Base-by-base conservation (phyloP, 75 land plant species). In the Selaginella moellendorffii region DNA sequence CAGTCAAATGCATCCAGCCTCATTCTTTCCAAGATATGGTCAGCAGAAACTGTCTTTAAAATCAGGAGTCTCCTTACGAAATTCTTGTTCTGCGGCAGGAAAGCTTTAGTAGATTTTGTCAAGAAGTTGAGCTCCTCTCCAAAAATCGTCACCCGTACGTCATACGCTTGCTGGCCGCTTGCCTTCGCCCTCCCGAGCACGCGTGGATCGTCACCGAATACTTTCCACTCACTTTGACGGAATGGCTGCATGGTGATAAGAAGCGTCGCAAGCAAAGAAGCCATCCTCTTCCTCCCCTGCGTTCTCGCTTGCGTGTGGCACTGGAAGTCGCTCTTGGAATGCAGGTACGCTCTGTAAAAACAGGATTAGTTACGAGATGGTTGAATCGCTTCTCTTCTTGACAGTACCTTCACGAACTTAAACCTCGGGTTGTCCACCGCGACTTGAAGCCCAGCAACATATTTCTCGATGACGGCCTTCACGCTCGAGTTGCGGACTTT, bases 391-490 rank as follows among this genome's bases (percentile, higher is more conserved):
- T n/a, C n/a, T n/a, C n/a, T n/a, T n/a, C n/a, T n/a, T 19, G 29
- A 74, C 69, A 76, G 60, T 82, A 82, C 58, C 76, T 82, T 0
- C 84, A 82, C 65, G 71, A 68, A 30, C 78, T 63, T 24, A 72
- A 61, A 54, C 84, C 84, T 0, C 78, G 29, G 36, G 65, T 82
- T 1, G 31, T 82, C 20, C 84, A 82, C 26, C 77, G 84, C n/a
- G 84, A 82, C 30, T 63, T 82, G 62, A 82, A 82, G 71, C 81
- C 81, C 8, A 82, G 81, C 31, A 82, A 82, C 59, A 68, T 82
- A 28, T 79, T 82, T 18, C 24, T 82, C 27, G 84, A 82, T 51
- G 68, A 68, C 26, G 54, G 54, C 24, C 25, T 31, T 24, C 81
- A 72, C 17, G 81, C 71, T 17, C 62, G 64, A 14, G 68, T 82